A percentile compares a stretch with the other conserved stretches of the same genome.
Conservation (phyloP, 2,329 filamentous ascomycete genomes). For the Colletotrichum tamarilloi region DNA sequence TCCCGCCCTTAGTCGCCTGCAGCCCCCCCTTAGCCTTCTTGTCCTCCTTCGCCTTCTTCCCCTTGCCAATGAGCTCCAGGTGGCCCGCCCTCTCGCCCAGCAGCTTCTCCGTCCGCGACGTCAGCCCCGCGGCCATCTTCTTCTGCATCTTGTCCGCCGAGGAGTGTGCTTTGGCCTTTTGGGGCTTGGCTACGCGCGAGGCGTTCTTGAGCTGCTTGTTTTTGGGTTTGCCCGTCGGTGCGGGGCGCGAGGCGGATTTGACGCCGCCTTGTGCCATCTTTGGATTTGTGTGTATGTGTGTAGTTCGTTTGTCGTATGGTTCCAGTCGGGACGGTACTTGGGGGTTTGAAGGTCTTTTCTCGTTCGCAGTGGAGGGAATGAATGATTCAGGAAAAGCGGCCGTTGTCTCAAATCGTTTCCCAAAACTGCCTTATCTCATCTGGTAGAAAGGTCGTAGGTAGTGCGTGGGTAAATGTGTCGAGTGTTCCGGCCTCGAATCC, state of each 20-base stretch:
- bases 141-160: constrained; percentile 63
- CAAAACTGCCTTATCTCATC: no score
- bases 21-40: constrained; percentile 40
- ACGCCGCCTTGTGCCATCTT: constrained; percentile 66
- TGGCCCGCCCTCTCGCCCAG: constrained; percentile 70
- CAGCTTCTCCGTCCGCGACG: constrained; percentile 65
- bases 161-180: constrained; percentile 54
- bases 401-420: no score
- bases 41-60: constrained; percentile 59
- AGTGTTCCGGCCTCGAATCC: not conserved
- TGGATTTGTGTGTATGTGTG: not conserved
- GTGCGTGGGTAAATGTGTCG: not conserved
- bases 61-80: constrained; percentile 68
- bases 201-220: constrained; percentile 49
- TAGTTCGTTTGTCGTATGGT: not conserved
- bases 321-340: not conserved
- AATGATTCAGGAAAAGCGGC: no score
- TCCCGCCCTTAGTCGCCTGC: constrained; percentile 55
- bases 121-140: constrained; percentile 66
- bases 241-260: constrained; percentile 58
- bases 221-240: constrained; percentile 50
- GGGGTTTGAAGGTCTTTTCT: no score
- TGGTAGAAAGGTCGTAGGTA: no score
- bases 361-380: no score
- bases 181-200: constrained; percentile 61